A percentile compares a stretch with the other conserved stretches of the same genome.
These are phyloP conservation scores for Daldinia caldariorum DNA, from an alignment of 495 filamentous ascomycete genomes.

Conservation along the genomic window DNA sequence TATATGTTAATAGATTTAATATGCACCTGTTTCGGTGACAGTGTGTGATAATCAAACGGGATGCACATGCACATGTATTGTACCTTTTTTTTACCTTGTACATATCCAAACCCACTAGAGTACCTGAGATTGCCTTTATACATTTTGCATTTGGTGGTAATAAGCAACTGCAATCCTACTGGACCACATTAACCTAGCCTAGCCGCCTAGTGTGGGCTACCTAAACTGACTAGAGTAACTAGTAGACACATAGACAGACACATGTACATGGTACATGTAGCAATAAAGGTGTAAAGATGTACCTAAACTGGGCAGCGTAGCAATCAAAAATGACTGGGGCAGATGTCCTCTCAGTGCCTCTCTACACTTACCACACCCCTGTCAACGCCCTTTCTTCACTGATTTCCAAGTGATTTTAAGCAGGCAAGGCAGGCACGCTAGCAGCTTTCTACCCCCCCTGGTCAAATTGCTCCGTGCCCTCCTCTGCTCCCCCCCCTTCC, in stretches of 20 bases:
- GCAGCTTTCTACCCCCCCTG: constrained; percentile 30
- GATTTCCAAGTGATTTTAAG: constrained; percentile 29
- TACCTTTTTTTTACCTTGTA: constrained; percentile 14
- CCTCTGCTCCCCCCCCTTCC: constrained; percentile 33
- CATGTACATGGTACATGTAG: constrained; percentile 1
- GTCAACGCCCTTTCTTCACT: constrained; percentile 16
- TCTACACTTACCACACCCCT: constrained; percentile 10
- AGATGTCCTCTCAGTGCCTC: neutral
- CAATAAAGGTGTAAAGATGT: too few relatives aligned
- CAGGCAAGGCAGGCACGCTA: constrained; percentile 31
- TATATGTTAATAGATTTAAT: constrained; percentile 38
- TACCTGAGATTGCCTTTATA: neutral
- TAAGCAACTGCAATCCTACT: constrained; percentile 23
- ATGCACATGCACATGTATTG: neutral
- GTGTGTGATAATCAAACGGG: constrained; percentile 18
- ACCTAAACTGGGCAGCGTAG: constrained; percentile 12
- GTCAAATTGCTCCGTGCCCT: constrained; percentile 45
- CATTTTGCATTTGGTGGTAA: neutral
- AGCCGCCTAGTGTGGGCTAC: constrained; percentile 18
- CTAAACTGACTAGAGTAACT: too few relatives aligned
- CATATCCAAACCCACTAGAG: neutral
- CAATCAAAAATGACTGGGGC: constrained; percentile 32
- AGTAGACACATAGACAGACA: too few relatives aligned
- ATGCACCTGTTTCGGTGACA: constrained; percentile 24
- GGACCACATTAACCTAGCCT: constrained; percentile 17